Evolutionary conservation across 306 rosid species (phyloP).

Genomic region (Prunus mume): DNA sequence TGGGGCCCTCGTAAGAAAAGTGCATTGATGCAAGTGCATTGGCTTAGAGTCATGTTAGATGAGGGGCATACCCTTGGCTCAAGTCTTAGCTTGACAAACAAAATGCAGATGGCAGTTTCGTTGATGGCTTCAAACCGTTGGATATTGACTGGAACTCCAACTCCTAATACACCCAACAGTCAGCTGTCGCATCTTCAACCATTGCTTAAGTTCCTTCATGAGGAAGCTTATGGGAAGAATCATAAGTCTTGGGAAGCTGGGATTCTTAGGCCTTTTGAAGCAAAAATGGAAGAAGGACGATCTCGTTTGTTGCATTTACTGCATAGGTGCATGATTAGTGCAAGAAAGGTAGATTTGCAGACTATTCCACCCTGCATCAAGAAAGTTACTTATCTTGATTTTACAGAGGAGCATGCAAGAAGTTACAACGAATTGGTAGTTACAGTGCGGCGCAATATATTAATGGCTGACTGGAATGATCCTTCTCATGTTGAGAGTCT

Average conservation of each 20-base stretch:
- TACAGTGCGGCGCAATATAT: slow-evolving; percentile 86
- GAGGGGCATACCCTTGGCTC: slow-evolving; percentile 99
- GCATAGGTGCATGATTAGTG: slow-evolving; percentile 83
- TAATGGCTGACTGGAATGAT: slow-evolving; percentile 99
- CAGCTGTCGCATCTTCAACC: slow-evolving; percentile 93
- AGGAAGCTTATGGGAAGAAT: slow-evolving; percentile 86
- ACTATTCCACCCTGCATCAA: slow-evolving; percentile 89
- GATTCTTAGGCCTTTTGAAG: slow-evolving; percentile 92
- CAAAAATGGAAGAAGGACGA: slow-evolving; percentile 95
- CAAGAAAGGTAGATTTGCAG: slow-evolving; percentile 76
- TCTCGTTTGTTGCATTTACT: slow-evolving; percentile 75
- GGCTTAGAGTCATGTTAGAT: slow-evolving; percentile 90
- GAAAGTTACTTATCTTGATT: slow-evolving; percentile 60
- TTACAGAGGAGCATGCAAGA: slow-evolving; percentile 81
- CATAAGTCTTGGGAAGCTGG: slow-evolving; percentile 96
- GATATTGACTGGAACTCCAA: slow-evolving; percentile 97
- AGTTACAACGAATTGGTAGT: slow-evolving; percentile 90
- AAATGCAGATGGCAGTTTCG: slow-evolving; percentile 97
- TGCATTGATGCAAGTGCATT: slow-evolving; percentile 77
- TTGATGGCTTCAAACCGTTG: slow-evolving; percentile 87
- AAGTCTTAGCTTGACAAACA: slow-evolving; percentile 82
- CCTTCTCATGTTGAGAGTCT: slow-evolving; percentile 95
- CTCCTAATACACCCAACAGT: slow-evolving; percentile 94
- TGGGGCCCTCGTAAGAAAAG: slow-evolving; percentile 82
- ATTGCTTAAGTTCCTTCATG: slow-evolving; percentile 90